Evolutionary conservation across 805 yeast species (phyloP).

Genomic region (Lipomyces spencermartinsiae): DNA sequence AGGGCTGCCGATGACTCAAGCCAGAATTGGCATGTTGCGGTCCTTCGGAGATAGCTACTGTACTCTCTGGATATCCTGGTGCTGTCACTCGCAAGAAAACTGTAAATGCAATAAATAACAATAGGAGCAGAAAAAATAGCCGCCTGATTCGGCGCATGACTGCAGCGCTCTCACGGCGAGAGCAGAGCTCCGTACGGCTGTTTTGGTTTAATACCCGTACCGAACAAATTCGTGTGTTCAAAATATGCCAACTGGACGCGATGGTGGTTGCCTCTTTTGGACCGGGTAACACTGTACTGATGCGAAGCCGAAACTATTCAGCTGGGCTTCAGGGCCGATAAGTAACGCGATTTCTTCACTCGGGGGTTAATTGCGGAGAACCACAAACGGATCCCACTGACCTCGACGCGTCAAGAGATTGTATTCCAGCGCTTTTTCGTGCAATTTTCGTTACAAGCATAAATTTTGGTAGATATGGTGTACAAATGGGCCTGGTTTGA

Average conservation of each 20-base stretch:
- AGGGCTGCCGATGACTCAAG: slow-evolving; percentile 24
- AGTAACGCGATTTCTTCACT: no score
- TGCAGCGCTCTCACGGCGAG: background rate
- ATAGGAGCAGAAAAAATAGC: slow-evolving; percentile 3
- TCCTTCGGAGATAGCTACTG: background rate
- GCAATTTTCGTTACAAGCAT: no score
- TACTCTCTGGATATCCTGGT: background rate
- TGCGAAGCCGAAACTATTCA: background rate
- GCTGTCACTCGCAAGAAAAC: slow-evolving; percentile 12
- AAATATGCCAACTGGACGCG: background rate
- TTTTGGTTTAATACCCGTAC: background rate
- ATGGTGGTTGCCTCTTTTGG: background rate
- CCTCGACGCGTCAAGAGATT: no score
- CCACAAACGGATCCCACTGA: no score
- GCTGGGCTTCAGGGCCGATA: no score
- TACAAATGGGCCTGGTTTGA: no score
- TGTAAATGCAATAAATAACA: slow-evolving; percentile 9
- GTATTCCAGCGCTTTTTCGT: no score
- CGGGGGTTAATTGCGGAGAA: no score
- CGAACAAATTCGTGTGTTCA: background rate
- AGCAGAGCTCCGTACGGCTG: background rate
- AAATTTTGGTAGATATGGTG: no score
- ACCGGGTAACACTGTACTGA: background rate
- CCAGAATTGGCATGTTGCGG: slow-evolving; percentile 7
- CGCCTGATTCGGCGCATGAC: slow-evolving; percentile 31